phyloP scores from a whole-genome alignment of 225 moss, liverwort and hornwort genomes.

The Lunularia cruciata region DNA sequence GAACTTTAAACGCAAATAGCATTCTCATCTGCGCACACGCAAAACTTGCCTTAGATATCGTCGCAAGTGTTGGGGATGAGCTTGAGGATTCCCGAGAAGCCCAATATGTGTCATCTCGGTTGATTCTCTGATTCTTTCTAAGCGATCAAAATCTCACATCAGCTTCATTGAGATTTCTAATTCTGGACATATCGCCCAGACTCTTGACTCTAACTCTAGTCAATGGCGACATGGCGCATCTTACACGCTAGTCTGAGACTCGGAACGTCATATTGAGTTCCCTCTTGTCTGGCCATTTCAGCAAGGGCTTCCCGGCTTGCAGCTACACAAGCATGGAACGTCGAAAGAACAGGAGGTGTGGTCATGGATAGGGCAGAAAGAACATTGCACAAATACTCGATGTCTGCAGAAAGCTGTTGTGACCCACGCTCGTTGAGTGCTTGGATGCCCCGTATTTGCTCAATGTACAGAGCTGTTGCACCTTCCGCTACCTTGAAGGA shows the following conservation, averaged over 20 bases:
- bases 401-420: conserved; percentile 89
- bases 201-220: conserved; percentile 28
- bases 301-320: conserved; percentile 64
- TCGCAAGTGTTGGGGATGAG: too few species aligned
- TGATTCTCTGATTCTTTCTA: too few species aligned
- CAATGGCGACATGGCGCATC: conserved; percentile 84
- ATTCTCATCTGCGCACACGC: too few species aligned
- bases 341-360: conserved; percentile 76
- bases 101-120: too few species aligned
- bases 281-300: conserved; percentile 75
- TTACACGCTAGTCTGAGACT: conserved; percentile 89
- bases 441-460: conserved; percentile 94
- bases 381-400: conserved; percentile 92
- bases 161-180: too few species aligned
- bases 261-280: conserved; percentile 53
- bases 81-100: too few species aligned
- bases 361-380: conserved; percentile 92
- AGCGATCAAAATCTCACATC: too few species aligned
- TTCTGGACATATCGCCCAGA: too few species aligned
- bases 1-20: too few species aligned
- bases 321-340: conserved; percentile 88
- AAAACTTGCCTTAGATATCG: too few species aligned
- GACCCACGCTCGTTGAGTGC: conserved; percentile 82
- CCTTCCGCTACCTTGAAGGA: conserved; percentile 88
- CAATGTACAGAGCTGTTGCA: conserved; percentile 82